Conservation (phyloP, 176 grass and related monocot genomes). For the Rhynchospora tenuis region DNA sequence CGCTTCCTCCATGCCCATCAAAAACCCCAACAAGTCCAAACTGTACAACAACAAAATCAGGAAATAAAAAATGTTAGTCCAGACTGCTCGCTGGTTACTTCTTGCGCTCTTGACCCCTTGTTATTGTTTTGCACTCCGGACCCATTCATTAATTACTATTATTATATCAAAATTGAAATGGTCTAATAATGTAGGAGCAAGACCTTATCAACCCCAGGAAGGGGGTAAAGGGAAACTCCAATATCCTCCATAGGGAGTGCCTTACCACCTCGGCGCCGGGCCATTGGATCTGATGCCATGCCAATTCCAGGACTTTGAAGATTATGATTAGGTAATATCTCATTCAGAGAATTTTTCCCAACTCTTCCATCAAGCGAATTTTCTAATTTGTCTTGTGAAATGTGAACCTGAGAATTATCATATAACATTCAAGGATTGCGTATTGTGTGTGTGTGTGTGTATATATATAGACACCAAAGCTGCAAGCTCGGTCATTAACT, state of each 20-base stretch:
- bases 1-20: constrained; percentile 84
- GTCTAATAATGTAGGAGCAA: constrained; percentile 12
- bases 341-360: neutral
- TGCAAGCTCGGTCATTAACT: neutral
- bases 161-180: neutral
- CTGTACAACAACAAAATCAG: constrained; percentile 33
- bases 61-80: neutral
- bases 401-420: neutral
- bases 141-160: neutral
- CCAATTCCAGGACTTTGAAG: constrained; percentile 39
- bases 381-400: neutral
- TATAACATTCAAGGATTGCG: neutral
- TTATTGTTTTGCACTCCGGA: neutral
- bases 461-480: neutral
- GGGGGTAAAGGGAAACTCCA: constrained; percentile 57
- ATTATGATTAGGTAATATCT: constrained; percentile 1
- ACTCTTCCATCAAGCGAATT: neutral
- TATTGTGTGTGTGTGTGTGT: neutral
- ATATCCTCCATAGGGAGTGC: constrained; percentile 75
- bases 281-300: constrained; percentile 79
- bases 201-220: constrained; percentile 57
- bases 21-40: constrained; percentile 81
- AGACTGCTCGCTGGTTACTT: neutral
- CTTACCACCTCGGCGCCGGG: constrained; percentile 49
- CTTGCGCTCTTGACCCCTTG: neutral